Evolutionary conservation across 176 grass and related monocot species (phyloP).

Genomic region (Carex myosuroides): DNA sequence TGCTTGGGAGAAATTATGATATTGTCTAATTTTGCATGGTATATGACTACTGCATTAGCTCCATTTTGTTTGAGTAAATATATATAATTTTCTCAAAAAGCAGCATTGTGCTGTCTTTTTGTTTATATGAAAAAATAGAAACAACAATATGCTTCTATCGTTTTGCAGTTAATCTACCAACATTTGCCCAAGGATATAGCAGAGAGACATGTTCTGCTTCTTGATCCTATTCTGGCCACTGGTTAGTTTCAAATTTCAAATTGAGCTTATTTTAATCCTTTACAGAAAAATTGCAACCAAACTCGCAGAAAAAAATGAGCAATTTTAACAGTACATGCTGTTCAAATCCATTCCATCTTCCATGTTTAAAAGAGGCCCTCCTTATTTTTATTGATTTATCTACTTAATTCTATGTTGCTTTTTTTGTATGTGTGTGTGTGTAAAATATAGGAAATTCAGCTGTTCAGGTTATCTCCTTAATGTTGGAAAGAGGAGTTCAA

Average conservation of each 20-base stretch:
- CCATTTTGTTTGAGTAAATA: constrained; percentile 6
- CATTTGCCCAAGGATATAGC: constrained; percentile 77
- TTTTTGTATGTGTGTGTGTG: too few species aligned
- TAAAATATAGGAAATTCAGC: constrained; percentile 69
- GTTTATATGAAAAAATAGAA: too few species aligned
- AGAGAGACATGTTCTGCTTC: constrained; percentile 78
- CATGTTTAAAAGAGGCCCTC: background rate
- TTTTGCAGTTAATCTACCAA: constrained; percentile 70
- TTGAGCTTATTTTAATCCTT: background rate
- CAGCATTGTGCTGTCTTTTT: too few species aligned
- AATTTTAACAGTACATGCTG: background rate
- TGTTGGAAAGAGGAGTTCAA: constrained; percentile 73
- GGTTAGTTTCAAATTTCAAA: constrained; percentile 33
- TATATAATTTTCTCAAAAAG: background rate
- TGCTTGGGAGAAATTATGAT: background rate
- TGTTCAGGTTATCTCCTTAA: constrained; percentile 71
- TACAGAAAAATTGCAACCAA: background rate
- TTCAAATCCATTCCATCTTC: background rate
- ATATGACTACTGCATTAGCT: background rate
- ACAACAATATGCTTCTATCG: constrained; percentile 15
- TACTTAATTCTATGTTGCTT: background rate
- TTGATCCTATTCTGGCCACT: constrained; percentile 93
- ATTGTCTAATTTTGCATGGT: background rate
- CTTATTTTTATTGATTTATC: constrained; percentile 9
- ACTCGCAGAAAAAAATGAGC: background rate